Percentiles rank a stretch among this genome's conserved stretches.
phyloP scores from a whole-genome alignment of 768 basidiomycete species.

The Termitomyces bulborhizus region DNA sequence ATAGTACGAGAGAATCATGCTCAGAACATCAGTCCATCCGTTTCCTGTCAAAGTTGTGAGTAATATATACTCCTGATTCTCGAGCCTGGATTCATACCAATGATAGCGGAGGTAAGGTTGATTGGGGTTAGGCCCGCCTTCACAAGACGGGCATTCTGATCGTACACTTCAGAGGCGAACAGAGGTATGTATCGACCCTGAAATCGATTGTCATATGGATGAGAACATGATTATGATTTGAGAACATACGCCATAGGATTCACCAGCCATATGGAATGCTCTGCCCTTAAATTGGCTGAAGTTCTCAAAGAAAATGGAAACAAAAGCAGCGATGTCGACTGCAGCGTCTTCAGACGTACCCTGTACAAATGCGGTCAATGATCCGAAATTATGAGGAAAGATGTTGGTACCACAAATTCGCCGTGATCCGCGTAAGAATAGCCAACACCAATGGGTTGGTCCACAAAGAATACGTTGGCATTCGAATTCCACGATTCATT shows the following conservation, averaged over 20 bases:
- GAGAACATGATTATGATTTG: not conserved
- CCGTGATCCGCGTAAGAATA: slow-evolving; percentile 63
- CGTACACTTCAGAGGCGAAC: slow-evolving; percentile 72
- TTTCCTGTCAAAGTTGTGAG: slow-evolving; percentile 35
- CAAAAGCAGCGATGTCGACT: slow-evolving; percentile 63
- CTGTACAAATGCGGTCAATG: slow-evolving; percentile 21
- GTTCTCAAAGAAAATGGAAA: slow-evolving; percentile 68
- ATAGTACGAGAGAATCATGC: slow-evolving; percentile 32
- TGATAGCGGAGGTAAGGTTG: slow-evolving; percentile 68
- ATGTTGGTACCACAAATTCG: slow-evolving; percentile 42
- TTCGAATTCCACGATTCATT: slow-evolving; percentile 64
- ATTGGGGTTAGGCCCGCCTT: slow-evolving; percentile 49
- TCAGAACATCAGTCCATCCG: slow-evolving; percentile 52
- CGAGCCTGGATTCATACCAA: slow-evolving; percentile 35
- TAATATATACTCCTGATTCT: not conserved
- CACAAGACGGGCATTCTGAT: slow-evolving; percentile 55
- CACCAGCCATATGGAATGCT: slow-evolving; percentile 60
- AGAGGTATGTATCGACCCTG: slow-evolving; percentile 68
- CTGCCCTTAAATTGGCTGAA: slow-evolving; percentile 68
- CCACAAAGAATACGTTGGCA: slow-evolving; percentile 58
- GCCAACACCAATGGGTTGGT: slow-evolving; percentile 57
- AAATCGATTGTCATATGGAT: too few relatives aligned
- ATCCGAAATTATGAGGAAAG: not conserved
- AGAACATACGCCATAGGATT: slow-evolving; percentile 64
- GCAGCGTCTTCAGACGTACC: slow-evolving; percentile 63